Conservation (phyloP, 805 yeast genomes). For the Pichia cephalocereana region DNA sequence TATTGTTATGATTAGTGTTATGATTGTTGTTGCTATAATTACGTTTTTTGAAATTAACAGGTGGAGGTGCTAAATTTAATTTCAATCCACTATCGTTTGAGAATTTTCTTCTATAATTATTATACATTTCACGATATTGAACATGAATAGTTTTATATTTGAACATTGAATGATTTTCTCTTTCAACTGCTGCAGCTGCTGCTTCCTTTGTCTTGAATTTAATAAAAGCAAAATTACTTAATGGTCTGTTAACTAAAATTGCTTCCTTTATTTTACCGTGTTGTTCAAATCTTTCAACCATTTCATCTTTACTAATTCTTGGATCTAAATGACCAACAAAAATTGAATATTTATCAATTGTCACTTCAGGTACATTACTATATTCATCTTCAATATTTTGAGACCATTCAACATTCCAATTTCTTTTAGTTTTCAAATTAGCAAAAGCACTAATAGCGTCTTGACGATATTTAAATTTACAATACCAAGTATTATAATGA, state of each 20-base stretch:
- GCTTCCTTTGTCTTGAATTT: constrained; percentile 54
- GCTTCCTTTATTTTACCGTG: constrained; percentile 60
- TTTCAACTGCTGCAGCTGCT: constrained; percentile 81
- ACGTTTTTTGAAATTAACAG: constrained; percentile 51
- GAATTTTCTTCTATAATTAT: constrained; percentile 24
- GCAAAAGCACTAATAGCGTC: constrained; percentile 86
- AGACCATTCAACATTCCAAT: constrained; percentile 75
- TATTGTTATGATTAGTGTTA: background rate
- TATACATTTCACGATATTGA: constrained; percentile 62
- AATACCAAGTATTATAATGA: constrained; percentile 45
- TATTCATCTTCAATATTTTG: constrained; percentile 57
- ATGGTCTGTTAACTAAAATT: constrained; percentile 44
- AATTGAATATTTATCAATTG: constrained; percentile 63
- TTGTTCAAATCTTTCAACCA: constrained; percentile 48
- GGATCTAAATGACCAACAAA: constrained; percentile 68
- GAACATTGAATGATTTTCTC: constrained; percentile 74
- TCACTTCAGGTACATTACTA: constrained; percentile 27
- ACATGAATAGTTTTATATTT: constrained; percentile 73
- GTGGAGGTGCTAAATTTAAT: constrained; percentile 65
- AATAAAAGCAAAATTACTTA: constrained; percentile 63
- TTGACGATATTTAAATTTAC: constrained; percentile 70
- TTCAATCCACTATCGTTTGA: constrained; percentile 20
- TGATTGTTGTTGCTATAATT: constrained; percentile 9
- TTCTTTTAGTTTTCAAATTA: constrained; percentile 42
- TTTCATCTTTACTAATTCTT: constrained; percentile 43